These are phyloP conservation scores for Phytophthora meadii DNA, from an alignment of 352 stramenopile genomes.

Conservation along the genomic window DNA sequence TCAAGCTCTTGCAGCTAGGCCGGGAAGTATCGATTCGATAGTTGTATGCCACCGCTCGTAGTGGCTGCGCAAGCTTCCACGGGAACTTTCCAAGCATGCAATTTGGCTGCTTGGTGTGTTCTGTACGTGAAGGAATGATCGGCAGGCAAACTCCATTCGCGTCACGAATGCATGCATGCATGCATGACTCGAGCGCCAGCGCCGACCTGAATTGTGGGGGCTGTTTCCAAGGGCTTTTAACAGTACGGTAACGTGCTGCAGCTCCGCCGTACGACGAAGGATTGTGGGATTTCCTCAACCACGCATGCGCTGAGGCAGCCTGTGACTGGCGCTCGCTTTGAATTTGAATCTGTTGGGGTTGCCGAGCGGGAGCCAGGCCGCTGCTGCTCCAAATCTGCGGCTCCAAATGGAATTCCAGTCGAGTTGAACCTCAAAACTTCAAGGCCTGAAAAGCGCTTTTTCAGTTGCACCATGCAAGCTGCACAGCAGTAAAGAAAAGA, in stretches of 20 bases:
- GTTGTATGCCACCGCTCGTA: too few species aligned
- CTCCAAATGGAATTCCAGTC: slow-evolving; percentile 14
- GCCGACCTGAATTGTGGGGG: too few species aligned
- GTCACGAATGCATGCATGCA: too few species aligned
- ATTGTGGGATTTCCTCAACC: slow-evolving; percentile 16
- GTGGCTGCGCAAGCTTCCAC: too few species aligned
- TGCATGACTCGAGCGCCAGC: too few species aligned
- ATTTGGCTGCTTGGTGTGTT: too few species aligned
- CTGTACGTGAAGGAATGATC: too few species aligned
- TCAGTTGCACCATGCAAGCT: not conserved
- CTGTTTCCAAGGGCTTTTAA: too few species aligned
- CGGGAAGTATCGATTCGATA: too few species aligned
- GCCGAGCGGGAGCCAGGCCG: not conserved
- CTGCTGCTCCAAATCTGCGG: not conserved
- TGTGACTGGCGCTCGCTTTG: slow-evolving; percentile 22
- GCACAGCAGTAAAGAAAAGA: slow-evolving; percentile 9
- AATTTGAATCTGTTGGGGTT: slow-evolving; percentile 7
- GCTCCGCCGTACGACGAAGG: slow-evolving; percentile 19
- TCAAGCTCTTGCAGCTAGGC: too few species aligned
- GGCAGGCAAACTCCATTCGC: too few species aligned
- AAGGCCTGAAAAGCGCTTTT: slow-evolving; percentile 24
- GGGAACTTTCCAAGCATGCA: too few species aligned
- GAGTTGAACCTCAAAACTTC: slow-evolving; percentile 35
- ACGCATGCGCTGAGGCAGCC: slow-evolving; percentile 32
- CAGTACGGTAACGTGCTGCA: slow-evolving; percentile 1